Percentiles rank a stretch among this genome's conserved stretches.
Evolutionary conservation across 2,329 filamentous ascomycete genomes (phyloP).

Genomic region (Eutypa lata): DNA sequence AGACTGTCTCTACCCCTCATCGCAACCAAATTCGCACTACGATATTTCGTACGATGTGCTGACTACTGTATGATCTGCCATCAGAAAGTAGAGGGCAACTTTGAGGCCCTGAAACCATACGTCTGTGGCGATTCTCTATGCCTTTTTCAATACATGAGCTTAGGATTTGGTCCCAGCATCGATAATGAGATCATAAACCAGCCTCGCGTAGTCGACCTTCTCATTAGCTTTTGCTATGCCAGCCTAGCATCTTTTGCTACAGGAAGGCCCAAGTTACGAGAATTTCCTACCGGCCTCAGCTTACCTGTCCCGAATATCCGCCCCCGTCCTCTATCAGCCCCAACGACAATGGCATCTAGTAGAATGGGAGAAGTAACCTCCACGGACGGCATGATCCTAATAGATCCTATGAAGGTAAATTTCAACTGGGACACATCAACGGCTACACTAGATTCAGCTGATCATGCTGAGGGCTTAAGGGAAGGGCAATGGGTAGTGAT

Average conservation of each 20-base stretch:
- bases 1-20: conserved; percentile 50
- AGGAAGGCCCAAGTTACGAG: conserved; percentile 29
- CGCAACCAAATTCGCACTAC: conserved; percentile 72
- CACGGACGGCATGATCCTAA: conserved; percentile 6
- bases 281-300: conserved; percentile 39
- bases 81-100: conserved; percentile 58
- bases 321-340: background rate
- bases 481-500: conserved; percentile 24
- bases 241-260: conserved; percentile 37
- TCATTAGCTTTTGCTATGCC: conserved; percentile 77
- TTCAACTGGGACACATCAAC: conserved; percentile 9
- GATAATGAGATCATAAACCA: conserved; percentile 80
- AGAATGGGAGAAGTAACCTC: background rate
- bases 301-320: conserved; percentile 24
- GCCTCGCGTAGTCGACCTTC: conserved; percentile 78
- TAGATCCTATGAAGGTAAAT: conserved; percentile 16
- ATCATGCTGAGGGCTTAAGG: conserved; percentile 2
- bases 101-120: conserved; percentile 72
- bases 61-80: conserved; percentile 88
- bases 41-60: conserved; percentile 75
- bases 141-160: conserved; percentile 80
- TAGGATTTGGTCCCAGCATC: conserved; percentile 82
- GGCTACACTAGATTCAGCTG: conserved; percentile 4
- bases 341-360: background rate
- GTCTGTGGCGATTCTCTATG: conserved; percentile 76